These are phyloP conservation scores for Aspergillus alliaceus DNA, from an alignment of 2,329 filamentous ascomycete species.

Conservation along the genomic window DNA sequence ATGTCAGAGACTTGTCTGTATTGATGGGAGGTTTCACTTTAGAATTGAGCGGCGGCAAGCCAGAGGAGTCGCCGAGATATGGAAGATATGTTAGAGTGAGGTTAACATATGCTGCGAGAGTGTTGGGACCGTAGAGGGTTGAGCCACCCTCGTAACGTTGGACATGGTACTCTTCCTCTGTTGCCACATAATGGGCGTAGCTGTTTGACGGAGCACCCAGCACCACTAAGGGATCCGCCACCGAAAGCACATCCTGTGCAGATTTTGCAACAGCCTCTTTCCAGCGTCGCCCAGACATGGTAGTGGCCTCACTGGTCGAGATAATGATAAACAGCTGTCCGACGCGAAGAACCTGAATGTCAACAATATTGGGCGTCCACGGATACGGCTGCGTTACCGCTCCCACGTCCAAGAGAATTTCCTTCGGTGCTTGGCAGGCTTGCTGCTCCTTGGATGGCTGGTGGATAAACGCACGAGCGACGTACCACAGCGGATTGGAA, in stretches of 20 bases:
- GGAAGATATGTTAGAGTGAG: constrained; percentile 71
- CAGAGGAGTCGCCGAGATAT: constrained; percentile 57
- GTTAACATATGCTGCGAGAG: constrained; percentile 84
- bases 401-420: constrained; percentile 84
- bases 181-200: constrained; percentile 81
- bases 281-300: constrained; percentile 90
- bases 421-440: constrained; percentile 77
- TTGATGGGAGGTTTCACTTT: constrained; percentile 77
- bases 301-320: constrained; percentile 83
- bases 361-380: constrained; percentile 90
- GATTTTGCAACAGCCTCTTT: constrained; percentile 64
- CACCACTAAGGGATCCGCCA: constrained; percentile 68
- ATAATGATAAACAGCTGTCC: constrained; percentile 84
- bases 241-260: constrained; percentile 52
- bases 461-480: constrained; percentile 72
- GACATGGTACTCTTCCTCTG: constrained; percentile 75
- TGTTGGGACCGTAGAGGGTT: constrained; percentile 81
- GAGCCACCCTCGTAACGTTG: constrained; percentile 96
- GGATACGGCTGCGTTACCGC: constrained; percentile 74
- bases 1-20: constrained; percentile 69
- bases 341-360: constrained; percentile 80
- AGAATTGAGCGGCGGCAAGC: constrained; percentile 41
- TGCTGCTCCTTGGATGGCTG: constrained; percentile 68
- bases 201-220: constrained; percentile 87
- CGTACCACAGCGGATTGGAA: constrained; percentile 75